Evolutionary conservation across 768 basidiomycete species (phyloP), one percentile per base, ranked within the genome.

Genomic region (Mycena latifolia): DNA sequence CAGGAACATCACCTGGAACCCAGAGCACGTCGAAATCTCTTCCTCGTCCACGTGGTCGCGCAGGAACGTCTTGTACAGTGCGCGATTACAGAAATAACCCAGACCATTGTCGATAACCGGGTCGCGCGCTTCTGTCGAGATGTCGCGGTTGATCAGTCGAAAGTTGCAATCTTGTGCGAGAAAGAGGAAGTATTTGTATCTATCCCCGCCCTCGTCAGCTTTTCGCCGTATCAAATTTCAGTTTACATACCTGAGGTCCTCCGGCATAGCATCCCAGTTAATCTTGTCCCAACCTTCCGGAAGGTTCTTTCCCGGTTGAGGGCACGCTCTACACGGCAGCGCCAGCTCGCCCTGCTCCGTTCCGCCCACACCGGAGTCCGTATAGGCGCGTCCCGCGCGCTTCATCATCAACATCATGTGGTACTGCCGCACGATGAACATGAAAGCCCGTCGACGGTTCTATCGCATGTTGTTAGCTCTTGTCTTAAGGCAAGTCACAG

Each of bases 251-350:
- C 55, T 28, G 4, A 24, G 56, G 25, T 57, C 56, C 18, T 57
- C 56, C 17, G 14, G n/a, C 56, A 57, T 57, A 2, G 22, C 33
- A 1, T 46, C 56, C 56, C 56, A 57, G 12, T 57, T 47, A 6
- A 57, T 47, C 28, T 58, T 8, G 8, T 55, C 28, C 65, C 65
- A 69, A 4, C 43, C 58, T 2, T 27, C 22, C 0, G 64, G 53
- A 0, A 69, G 45, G 15, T 69, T 69, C 0, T 41, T 41, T 1
- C 17, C 54, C 0, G 65, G 60, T 2, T 48, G 54, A 0, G 68
- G 68, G 25, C 68, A 69, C 0, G 60, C 60, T 0, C 20, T 46
- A 22, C 68, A 69, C 3, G 7, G 35, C 10, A 69, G 11, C 17
- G 65, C 60, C 2, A 69, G 55, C 47, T 41, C 52, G 17, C 60